Evolutionary conservation across 2,329 filamentous ascomycete genomes (phyloP), one percentile per base, ranked within the genome.

Genomic region (Aspergillus piperis): DNA sequence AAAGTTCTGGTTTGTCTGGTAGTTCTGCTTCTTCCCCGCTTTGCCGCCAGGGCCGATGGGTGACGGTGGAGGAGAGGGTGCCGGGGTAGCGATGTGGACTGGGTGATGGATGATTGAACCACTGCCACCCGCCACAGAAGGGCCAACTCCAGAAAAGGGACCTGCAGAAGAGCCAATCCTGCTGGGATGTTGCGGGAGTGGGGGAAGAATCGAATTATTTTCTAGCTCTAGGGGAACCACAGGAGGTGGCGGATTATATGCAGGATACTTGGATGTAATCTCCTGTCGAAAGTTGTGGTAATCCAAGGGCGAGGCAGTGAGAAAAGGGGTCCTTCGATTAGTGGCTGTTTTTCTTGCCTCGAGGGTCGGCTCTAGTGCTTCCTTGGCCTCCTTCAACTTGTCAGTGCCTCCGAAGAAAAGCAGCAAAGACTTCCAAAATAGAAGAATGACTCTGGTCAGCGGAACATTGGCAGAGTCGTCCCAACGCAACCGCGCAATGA

Each of bases 1-100:
- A 66, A 99, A 98, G 72, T 97, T 95, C 70, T 99, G 95, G 71
- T 99, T 99, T 0, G 95, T 99, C 75, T 99, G 95, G 70, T 99
- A 99, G 68, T 98, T 99, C 71, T 99, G 95, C 73, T 99, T 99
- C 82, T 99, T 99, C 0, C 90, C 93, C 55, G 90, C 91, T 75
- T 98, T 99, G 0, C 92, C 92, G 25, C 92, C 86, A 3, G 86
- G 84, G 1, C 86, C 93, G 36, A 89, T 89, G 8, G 95, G 95
- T 1, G 94, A 97, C 1, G 95, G 95, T 0, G 95, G 95, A 23
- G 95, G 95, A 0, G 95, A 99, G 1, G 95, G 95, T 0, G 93
- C 94, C 0, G 95, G 95, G 1, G 95, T 99, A n/a, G 95, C 95
- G 68, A 99, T 99, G 75, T 99, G 95, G 5, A 99, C 94, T 5